Evolutionary conservation across 202 grass and related monocot genomes (phyloP).

Genomic region (Hordeum pubiflorum): DNA sequence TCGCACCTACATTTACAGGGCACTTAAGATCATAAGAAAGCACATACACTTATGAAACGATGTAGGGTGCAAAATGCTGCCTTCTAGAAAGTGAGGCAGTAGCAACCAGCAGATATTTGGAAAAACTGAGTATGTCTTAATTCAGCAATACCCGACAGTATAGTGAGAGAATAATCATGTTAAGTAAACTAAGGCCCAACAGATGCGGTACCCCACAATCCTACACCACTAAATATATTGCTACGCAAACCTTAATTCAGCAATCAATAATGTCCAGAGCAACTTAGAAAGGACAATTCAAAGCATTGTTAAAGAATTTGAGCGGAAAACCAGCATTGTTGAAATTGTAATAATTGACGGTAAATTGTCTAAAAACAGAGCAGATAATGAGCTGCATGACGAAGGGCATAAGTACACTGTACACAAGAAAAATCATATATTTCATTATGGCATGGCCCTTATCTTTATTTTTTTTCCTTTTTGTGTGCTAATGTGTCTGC

Average conservation of each 20-base stretch:
- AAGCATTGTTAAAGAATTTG: not conserved
- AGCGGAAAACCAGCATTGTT: not conserved
- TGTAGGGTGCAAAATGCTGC: not conserved
- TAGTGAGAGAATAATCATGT: constrained; percentile 5
- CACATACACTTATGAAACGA: not conserved
- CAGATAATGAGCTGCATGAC: not conserved
- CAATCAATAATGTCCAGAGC: not conserved
- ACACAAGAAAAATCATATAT: not conserved
- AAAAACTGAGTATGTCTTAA: not conserved
- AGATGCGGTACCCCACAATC: not conserved
- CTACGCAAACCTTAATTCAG: constrained; percentile 12
- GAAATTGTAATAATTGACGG: not conserved
- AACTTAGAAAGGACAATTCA: not conserved
- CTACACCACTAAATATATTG: not conserved
- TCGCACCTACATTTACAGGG: constrained; percentile 58
- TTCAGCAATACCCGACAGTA: not conserved
- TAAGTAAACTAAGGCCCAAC: not conserved
- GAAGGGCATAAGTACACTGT: constrained; percentile 2
- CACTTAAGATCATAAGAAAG: constrained; percentile 24
- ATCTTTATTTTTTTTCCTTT: constrained; percentile 7
- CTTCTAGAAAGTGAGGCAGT: constrained; percentile 1
- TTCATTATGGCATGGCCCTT: not conserved
- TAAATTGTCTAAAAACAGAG: constrained; percentile 8
- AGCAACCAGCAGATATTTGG: constrained; percentile 19
- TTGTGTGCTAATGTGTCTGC: not conserved